These are phyloP conservation scores for Beverwykella pulmonaria DNA, from an alignment of 495 filamentous ascomycete species.

Conservation along the genomic window DNA sequence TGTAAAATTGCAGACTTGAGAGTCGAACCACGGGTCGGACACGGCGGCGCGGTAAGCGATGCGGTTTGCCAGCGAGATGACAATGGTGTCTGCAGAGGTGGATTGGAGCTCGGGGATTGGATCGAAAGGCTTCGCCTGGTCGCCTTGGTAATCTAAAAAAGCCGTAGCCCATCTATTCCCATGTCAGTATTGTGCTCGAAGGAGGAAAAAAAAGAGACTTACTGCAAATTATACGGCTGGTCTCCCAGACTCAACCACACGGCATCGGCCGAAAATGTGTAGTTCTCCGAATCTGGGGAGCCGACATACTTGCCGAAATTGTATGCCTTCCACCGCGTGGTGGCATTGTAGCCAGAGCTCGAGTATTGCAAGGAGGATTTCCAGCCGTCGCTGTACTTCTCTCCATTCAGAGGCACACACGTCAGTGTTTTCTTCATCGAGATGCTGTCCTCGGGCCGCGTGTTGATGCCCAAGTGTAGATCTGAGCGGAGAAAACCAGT, in stretches of 20 bases:
- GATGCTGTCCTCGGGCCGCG: slow-evolving; percentile 5
- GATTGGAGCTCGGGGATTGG: slow-evolving; percentile 20
- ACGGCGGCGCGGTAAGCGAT: slow-evolving; percentile 5
- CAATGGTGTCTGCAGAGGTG: neutral
- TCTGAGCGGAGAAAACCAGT: slow-evolving; percentile 12
- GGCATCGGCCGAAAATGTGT: neutral
- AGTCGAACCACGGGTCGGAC: slow-evolving; percentile 9
- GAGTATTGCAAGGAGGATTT: neutral
- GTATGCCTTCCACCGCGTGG: neutral
- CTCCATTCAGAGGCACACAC: slow-evolving; percentile 14
- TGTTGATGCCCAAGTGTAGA: slow-evolving; percentile 19
- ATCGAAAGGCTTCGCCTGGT: slow-evolving; percentile 3
- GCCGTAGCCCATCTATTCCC: neutral
- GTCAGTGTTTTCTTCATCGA: slow-evolving; percentile 9
- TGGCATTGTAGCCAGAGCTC: neutral
- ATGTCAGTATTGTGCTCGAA: neutral
- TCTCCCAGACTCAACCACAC: neutral
- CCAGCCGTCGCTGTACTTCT: slow-evolving; percentile 20
- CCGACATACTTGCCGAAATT: no score
- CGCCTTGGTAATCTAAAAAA: neutral
- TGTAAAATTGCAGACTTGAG: neutral
- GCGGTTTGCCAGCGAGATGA: slow-evolving; percentile 13
- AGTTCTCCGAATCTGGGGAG: no score
- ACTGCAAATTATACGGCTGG: neutral
- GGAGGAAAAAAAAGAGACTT: neutral